phyloP scores from a whole-genome alignment of 768 basidiomycete genomes.

The Lepiota brunneoincarnata region DNA sequence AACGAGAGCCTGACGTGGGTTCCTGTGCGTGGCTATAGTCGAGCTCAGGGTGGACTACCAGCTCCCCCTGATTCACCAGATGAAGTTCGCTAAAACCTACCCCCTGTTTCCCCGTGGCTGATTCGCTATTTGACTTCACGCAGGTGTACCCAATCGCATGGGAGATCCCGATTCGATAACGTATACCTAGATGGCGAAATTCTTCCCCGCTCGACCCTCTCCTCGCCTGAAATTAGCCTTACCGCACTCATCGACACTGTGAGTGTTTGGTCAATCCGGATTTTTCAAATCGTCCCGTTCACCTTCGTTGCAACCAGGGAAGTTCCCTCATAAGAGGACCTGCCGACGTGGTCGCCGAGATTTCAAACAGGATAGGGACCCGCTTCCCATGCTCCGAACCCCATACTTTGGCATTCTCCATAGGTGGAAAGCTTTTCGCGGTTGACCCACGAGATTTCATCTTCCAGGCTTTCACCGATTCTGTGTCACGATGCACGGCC shows the following conservation, averaged over 20 bases:
- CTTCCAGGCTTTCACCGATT: constrained; percentile 34
- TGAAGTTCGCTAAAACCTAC: constrained; percentile 43
- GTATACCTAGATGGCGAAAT: constrained; percentile 67
- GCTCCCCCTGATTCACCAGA: constrained; percentile 53
- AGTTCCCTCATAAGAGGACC: constrained; percentile 79
- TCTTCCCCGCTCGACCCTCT: constrained; percentile 54
- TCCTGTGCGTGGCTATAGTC: constrained; percentile 53
- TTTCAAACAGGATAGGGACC: constrained; percentile 37
- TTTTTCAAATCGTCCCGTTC: background rate
- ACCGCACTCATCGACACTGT: constrained; percentile 77
- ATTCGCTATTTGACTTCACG: constrained; percentile 7
- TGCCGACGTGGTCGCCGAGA: constrained; percentile 54
- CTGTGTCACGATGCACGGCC: constrained; percentile 43
- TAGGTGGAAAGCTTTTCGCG: constrained; percentile 67
- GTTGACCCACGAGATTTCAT: constrained; percentile 76
- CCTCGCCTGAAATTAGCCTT: constrained; percentile 45
- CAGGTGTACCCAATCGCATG: constrained; percentile 64
- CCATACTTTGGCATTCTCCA: constrained; percentile 64
- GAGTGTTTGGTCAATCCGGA: constrained; percentile 15
- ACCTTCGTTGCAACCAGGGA: constrained; percentile 40
- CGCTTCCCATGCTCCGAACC: constrained; percentile 56
- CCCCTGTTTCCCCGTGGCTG: background rate
- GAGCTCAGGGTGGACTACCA: constrained; percentile 49
- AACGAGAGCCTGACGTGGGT: constrained; percentile 62
- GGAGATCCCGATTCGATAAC: constrained; percentile 70